phyloP scores from a whole-genome alignment of 129 eudicot genomes.

The Kitagawia praeruptora region DNA sequence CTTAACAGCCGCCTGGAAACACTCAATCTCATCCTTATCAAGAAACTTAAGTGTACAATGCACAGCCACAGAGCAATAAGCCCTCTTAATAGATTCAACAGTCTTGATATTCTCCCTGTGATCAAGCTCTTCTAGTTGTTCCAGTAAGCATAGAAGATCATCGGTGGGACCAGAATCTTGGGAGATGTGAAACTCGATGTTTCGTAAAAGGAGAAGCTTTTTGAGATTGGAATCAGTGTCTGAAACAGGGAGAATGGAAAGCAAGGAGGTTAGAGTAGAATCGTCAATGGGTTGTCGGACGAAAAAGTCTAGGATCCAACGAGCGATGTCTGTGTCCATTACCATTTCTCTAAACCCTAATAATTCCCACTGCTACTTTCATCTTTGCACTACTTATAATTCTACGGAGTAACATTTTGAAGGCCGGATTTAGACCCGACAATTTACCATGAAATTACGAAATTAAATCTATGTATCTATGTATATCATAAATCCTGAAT shows the following conservation, averaged over 20 bases:
- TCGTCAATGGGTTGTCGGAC: constrained; percentile 42
- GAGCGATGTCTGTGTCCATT: constrained; percentile 49
- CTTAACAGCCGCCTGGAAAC: constrained; percentile 28
- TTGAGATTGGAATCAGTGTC: constrained; percentile 25
- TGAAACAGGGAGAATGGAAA: constrained; percentile 40
- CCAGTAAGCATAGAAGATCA: constrained; percentile 33
- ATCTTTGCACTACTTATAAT: too few species aligned
- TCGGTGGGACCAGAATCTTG: constrained; percentile 21
- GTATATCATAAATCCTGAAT: too few species aligned
- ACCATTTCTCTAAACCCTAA: not conserved
- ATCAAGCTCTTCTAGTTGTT: constrained; percentile 46
- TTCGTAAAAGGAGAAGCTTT: constrained; percentile 37
- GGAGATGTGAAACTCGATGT: constrained; percentile 28
- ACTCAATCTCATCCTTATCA: constrained; percentile 10
- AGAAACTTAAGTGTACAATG: constrained; percentile 34
- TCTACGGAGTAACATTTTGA: too few species aligned
- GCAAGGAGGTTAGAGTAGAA: constrained; percentile 19
- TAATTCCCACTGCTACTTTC: too few species aligned
- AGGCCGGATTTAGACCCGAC: too few species aligned
- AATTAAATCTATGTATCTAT: too few species aligned
- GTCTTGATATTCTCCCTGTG: not conserved
- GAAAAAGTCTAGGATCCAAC: constrained; percentile 66
- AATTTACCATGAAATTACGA: too few species aligned
- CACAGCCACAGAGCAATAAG: constrained; percentile 54
- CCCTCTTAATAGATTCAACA: not conserved